phyloP scores from a whole-genome alignment of 1,284 basidiomycete species.

The Leccinum pachyderme region DNA sequence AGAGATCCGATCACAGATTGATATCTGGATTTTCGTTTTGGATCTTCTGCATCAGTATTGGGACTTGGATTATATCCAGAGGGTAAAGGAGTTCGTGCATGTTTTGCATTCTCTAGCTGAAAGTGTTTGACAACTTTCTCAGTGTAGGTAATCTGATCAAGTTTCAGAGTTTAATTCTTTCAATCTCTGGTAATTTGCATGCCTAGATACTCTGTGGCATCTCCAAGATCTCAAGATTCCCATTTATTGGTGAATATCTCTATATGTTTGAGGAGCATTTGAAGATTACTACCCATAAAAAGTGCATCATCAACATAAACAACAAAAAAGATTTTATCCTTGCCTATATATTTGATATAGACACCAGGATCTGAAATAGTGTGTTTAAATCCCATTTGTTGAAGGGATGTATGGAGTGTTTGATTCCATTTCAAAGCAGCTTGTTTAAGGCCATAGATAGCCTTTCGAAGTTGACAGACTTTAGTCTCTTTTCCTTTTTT shows the following conservation, averaged over 20 bases:
- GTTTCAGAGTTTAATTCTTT: neutral
- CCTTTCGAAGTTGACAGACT: neutral
- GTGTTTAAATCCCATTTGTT: neutral
- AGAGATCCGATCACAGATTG: neutral
- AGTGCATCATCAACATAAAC: neutral
- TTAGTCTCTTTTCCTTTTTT: neutral
- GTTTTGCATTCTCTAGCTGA: neutral
- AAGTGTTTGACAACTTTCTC: neutral
- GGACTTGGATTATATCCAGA: neutral
- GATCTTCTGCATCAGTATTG: neutral
- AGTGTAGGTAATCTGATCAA: neutral
- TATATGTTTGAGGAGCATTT: neutral
- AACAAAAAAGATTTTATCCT: neutral
- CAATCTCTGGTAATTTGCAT: neutral
- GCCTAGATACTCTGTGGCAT: neutral
- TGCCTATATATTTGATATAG: neutral
- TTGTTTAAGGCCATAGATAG: neutral
- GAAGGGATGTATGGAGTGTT: neutral
- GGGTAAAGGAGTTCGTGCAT: neutral
- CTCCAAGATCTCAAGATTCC: neutral
- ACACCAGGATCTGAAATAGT: neutral
- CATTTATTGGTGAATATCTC: neutral
- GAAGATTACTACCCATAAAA: neutral
- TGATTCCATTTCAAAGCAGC: neutral
- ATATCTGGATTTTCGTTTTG: neutral